These are phyloP conservation scores for Heimioporus sp. DNA, from an alignment of 768 basidiomycete species.

Conservation along the genomic window DNA sequence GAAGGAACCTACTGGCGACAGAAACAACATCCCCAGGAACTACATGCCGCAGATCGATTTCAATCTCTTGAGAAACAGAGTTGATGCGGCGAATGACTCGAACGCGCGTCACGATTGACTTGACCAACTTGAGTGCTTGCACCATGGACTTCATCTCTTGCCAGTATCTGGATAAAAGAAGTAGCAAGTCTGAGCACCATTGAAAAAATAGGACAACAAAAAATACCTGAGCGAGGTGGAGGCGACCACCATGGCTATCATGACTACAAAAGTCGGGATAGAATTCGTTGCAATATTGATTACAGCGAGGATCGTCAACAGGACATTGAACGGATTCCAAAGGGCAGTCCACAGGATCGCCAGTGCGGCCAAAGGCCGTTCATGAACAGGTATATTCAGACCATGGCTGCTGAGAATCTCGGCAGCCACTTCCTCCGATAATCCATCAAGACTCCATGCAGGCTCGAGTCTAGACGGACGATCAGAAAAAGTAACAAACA, in stretches of 20 bases:
- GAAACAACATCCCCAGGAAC: conserved; percentile 34
- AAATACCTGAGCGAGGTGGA: conserved; percentile 32
- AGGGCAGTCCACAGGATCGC: conserved; percentile 31
- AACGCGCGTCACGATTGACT: conserved; percentile 32
- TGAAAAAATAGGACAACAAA: neutral
- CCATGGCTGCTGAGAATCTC: conserved; percentile 23
- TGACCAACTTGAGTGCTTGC: conserved; percentile 33
- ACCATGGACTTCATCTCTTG: conserved; percentile 35
- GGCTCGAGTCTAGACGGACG: conserved; percentile 22
- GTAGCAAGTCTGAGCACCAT: neutral
- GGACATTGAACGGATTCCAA: conserved; percentile 35
- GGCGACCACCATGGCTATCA: conserved; percentile 36
- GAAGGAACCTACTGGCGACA: conserved; percentile 26
- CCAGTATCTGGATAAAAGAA: conserved; percentile 21
- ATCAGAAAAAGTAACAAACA: neutral
- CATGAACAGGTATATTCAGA: conserved; percentile 27
- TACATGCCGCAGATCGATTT: conserved; percentile 29
- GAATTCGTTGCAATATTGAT: conserved; percentile 34
- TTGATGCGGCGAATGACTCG: conserved; percentile 29
- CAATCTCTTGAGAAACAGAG: conserved; percentile 23
- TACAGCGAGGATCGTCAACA: conserved; percentile 29
- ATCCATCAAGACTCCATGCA: conserved; percentile 22
- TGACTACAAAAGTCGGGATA: conserved; percentile 32
- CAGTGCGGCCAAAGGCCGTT: conserved; percentile 31
- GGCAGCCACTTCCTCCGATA: conserved; percentile 19